Base-by-base conservation (phyloP, 2,329 filamentous ascomycete genomes). In the Penicillium verrucosum region DNA sequence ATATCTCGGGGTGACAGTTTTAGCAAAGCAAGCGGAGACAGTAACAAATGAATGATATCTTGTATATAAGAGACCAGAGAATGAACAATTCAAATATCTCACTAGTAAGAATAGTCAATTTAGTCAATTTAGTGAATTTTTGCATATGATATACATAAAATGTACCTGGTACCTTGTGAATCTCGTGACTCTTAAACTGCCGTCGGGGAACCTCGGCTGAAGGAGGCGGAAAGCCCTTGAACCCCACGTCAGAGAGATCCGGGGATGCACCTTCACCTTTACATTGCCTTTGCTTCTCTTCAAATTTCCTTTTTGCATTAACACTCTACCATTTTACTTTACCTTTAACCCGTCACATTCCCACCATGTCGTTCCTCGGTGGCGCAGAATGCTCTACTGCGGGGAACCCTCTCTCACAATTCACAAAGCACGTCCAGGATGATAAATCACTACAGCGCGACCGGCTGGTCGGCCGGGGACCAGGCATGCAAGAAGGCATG, bases 381-480 rank as follows among this genome's bases (percentile, higher is more conserved):
- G 92, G 93, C 67, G 89, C 93, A 67, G 94, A 97, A 80, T 99
- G 94, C 82, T 97, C 93, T 55, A 95, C 94, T 60, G 92, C 90
- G 63, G 91, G 89, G 70, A 99, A 99, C 76, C 94, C 95, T 56
- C 86, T 99, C 69, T 93, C 90, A 73, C 94, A 97, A 81, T 96
- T 99, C 75, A 91, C 92, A 63, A 99, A 99, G 77, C 92, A 97
- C 76, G 90, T 94, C 56, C 90, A 95, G 72, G 91, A 96, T 82
- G 94, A 99, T 80, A 96, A 92, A 78, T 94, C 90, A 56, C 80
- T 97, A 56, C 94, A 97, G 78, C 84, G 92, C 69, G 94, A 99
- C 75, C 86, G 94, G 58, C 81, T 97, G 60, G 87, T 90, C 58
- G 90, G 90, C 60, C 81, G 88, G 63, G 87, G 86, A 0, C 88